Conservation (phyloP, 1,284 basidiomycete species). For the Pulveroboletus sp. region DNA sequence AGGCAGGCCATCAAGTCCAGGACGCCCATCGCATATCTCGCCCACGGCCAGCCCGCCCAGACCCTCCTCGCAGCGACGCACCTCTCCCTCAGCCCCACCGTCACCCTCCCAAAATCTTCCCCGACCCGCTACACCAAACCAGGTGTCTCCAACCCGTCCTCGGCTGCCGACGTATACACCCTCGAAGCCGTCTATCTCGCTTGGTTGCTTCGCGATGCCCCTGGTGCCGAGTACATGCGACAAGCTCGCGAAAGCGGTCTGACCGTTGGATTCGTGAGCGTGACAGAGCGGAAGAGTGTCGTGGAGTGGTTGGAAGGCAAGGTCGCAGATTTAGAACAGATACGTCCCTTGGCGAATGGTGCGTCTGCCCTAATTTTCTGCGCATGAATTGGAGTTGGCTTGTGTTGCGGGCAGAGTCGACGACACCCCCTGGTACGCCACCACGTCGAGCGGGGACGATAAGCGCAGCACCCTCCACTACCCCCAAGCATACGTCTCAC, state of each 20-base stretch:
- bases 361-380: conserved; percentile 29
- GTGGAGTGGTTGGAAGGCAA: conserved; percentile 83
- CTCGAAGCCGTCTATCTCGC: conserved; percentile 81
- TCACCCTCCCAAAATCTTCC: conserved; percentile 64
- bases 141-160: conserved; percentile 40
- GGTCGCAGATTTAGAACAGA: conserved; percentile 53
- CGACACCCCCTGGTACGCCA: conserved; percentile 68
- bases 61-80: conserved; percentile 62
- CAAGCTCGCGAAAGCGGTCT: conserved; percentile 76
- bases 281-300: conserved; percentile 82
- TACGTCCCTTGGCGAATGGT: conserved; percentile 56
- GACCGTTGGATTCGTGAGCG: conserved; percentile 75
- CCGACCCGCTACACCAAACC: conserved; percentile 76
- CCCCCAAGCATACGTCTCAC: conserved; percentile 37
- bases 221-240: conserved; percentile 84
- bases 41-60: conserved; percentile 45
- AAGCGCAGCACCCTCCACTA: conserved; percentile 35
- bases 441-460: conserved; percentile 42
- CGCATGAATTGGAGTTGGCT: neutral
- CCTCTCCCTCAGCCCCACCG: conserved; percentile 57
- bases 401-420: conserved; percentile 39
- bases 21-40: conserved; percentile 51
- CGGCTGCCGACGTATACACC: conserved; percentile 68
- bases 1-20: conserved; percentile 59
- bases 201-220: conserved; percentile 72